phyloP scores from a whole-genome alignment of 2,329 filamentous ascomycete species.

The Sporothrix humicola region DNA sequence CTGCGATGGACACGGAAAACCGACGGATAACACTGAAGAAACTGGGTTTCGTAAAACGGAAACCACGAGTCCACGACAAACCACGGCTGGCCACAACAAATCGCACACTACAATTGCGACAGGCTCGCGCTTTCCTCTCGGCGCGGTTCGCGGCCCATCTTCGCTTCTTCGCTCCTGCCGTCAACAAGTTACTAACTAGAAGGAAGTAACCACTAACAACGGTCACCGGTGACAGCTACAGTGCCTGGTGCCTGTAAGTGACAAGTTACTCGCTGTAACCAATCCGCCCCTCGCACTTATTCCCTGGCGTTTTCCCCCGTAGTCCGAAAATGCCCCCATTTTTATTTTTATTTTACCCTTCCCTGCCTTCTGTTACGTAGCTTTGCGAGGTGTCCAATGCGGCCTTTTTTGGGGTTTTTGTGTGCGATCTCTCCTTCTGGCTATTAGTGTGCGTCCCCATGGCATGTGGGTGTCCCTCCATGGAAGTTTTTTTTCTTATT shows the following conservation, averaged over 20 bases:
- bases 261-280: not conserved
- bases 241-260: not conserved
- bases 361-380: conserved; percentile 29
- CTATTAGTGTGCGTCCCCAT: conserved; percentile 18
- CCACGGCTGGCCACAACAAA: not conserved
- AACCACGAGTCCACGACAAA: not conserved
- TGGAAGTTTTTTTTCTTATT: not conserved
- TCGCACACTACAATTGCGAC: too few relatives aligned
- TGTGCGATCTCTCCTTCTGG: not conserved
- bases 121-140: conserved; percentile 15
- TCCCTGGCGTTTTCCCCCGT: conserved; percentile 11
- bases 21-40: conserved; percentile 9
- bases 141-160: conserved; percentile 10
- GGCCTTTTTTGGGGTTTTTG: conserved; percentile 31
- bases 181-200: not conserved
- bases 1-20: conserved; percentile 5
- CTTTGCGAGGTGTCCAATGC: conserved; percentile 33
- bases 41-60: too few relatives aligned
- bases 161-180: conserved; percentile 23
- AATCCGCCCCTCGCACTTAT: not conserved
- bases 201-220: not conserved
- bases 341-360: conserved; percentile 24
- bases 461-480: not conserved
- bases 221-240: not conserved
- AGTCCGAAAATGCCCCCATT: conserved; percentile 27